Evolutionary conservation across 495 filamentous ascomycete species (phyloP).

Genomic region (Patellaria atrata): DNA sequence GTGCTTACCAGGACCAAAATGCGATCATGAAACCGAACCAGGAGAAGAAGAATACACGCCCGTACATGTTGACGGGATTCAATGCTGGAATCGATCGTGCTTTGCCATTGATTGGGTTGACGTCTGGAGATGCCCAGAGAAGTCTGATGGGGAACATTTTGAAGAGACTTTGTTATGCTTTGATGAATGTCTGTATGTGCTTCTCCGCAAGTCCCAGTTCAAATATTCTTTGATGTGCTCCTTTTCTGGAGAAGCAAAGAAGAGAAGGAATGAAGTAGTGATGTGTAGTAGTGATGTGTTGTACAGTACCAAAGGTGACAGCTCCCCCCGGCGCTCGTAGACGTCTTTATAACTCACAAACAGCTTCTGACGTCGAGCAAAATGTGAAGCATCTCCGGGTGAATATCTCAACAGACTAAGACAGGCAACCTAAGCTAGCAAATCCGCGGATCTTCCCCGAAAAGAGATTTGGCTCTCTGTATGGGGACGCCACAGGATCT

Average conservation of each 20-base stretch:
- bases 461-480: conserved; percentile 2
- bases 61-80: conserved; percentile 65
- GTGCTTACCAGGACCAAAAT: conserved; percentile 73
- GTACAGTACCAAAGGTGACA: too few relatives aligned
- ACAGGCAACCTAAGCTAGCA: too few relatives aligned
- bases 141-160: conserved; percentile 6
- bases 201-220: too few relatives aligned
- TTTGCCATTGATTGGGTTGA: conserved; percentile 69
- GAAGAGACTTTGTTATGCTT: too few relatives aligned
- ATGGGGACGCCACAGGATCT: neutral
- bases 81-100: conserved; percentile 67
- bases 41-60: conserved; percentile 84
- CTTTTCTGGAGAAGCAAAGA: too few relatives aligned
- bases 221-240: too few relatives aligned
- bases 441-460: conserved; percentile 2
- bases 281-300: too few relatives aligned
- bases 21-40: conserved; percentile 94
- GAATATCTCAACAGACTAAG: neutral
- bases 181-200: too few relatives aligned
- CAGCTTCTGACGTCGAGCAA: neutral
- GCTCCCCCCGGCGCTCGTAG: too few relatives aligned
- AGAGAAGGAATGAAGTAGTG: too few relatives aligned
- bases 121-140: conserved; percentile 43
- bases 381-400: conserved; percentile 5
- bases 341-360: conserved; percentile 2